These are phyloP conservation scores for Agaricus blazei DNA, from an alignment of 768 basidiomycete species.

Conservation along the genomic window DNA sequence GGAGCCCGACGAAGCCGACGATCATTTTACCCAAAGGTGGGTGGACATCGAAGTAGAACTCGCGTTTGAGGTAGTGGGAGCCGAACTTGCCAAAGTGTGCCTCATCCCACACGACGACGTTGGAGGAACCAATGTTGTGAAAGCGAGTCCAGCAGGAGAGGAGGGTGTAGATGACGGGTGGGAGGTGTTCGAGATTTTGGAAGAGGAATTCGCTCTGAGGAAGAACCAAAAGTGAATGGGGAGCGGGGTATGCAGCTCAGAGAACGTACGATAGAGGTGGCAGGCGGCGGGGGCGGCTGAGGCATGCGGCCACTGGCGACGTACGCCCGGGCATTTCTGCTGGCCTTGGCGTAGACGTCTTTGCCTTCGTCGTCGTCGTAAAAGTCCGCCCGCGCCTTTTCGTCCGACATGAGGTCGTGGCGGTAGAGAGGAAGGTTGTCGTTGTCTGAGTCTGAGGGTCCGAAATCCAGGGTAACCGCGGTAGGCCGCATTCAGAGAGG, in stretches of 20 bases:
- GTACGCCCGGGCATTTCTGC: conserved; percentile 27
- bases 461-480: conserved; percentile 70
- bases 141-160: conserved; percentile 94
- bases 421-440: conserved; percentile 27
- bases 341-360: conserved; percentile 46
- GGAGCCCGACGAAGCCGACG: conserved; percentile 86
- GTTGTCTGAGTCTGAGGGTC: conserved; percentile 61
- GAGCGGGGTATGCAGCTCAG: conserved; percentile 13
- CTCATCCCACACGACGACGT: conserved; percentile 96
- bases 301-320: conserved; percentile 56
- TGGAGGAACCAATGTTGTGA: conserved; percentile 84
- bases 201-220: conserved; percentile 66
- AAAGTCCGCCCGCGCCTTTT: conserved; percentile 44
- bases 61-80: conserved; percentile 95
- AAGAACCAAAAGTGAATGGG: not conserved
- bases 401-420: conserved; percentile 39
- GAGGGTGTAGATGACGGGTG: conserved; percentile 83
- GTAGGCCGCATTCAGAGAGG: conserved; percentile 50
- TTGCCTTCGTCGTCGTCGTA: conserved; percentile 45
- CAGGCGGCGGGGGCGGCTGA: conserved; percentile 59
- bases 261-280: conserved; percentile 53
- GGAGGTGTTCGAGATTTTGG: conserved; percentile 76
- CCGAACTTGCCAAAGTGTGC: conserved; percentile 99
- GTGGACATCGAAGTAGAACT: conserved; percentile 99
- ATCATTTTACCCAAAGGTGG: conserved; percentile 99